phyloP scores from a whole-genome alignment of 2,329 filamentous ascomycete genomes.

The Septoria petroselini region DNA sequence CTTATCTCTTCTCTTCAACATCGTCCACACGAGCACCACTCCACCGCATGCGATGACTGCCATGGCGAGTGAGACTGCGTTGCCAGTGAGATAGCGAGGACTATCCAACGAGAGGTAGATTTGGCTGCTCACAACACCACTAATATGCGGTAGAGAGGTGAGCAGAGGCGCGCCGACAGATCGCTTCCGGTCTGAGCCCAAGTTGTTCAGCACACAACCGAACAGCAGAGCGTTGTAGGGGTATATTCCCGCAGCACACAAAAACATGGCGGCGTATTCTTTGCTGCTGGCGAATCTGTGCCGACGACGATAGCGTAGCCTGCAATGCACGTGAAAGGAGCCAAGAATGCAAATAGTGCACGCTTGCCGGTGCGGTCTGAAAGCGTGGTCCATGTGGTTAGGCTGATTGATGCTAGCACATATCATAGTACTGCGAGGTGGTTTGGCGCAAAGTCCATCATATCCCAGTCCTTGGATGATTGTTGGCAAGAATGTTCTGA shows the following conservation, averaged over 20 bases:
- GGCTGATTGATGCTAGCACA: conserved; percentile 3
- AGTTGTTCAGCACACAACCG: conserved; percentile 9
- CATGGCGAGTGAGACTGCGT: conserved; percentile 6
- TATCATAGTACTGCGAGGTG: conserved; percentile 18
- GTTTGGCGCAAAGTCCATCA: conserved; percentile 12
- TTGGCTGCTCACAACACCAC: conserved; percentile 8
- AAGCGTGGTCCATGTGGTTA: conserved; percentile 10
- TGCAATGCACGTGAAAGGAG: conserved; percentile 7
- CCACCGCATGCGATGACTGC: conserved; percentile 5
- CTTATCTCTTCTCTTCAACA: neutral
- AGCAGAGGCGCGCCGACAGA: conserved; percentile 12
- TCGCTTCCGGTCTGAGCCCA: conserved; percentile 10
- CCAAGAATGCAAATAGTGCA: conserved; percentile 10
- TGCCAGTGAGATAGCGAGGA: conserved; percentile 13
- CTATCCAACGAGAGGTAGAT: conserved; percentile 10
- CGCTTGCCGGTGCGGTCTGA: conserved; percentile 9
- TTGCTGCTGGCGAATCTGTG: conserved; percentile 1
- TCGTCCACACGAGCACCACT: neutral
- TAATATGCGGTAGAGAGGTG: conserved; percentile 5
- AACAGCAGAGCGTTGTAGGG: conserved; percentile 13
- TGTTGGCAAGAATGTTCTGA: conserved; percentile 15
- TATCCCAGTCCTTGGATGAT: conserved; percentile 21
- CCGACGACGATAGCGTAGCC: conserved; percentile 14
- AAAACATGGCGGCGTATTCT: conserved; percentile 10
- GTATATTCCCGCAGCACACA: conserved; percentile 12